These are phyloP conservation scores for Schizosaccharomyces cryophilus DNA, from an alignment of 805 yeast species.

Conservation along the genomic window DNA sequence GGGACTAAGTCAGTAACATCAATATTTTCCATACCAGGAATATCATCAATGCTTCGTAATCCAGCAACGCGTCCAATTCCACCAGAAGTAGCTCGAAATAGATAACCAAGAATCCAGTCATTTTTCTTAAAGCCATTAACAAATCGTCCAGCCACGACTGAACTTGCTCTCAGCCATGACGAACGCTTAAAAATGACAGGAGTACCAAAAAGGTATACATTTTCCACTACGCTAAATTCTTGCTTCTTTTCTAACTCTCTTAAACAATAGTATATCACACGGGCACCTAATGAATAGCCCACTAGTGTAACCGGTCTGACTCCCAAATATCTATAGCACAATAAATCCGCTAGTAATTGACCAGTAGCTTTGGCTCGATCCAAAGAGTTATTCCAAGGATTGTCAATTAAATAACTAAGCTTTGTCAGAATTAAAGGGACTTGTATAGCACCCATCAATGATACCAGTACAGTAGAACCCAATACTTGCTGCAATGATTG, in stretches of 20 bases:
- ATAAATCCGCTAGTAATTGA: conserved; percentile 7
- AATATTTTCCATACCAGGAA: conserved; percentile 1
- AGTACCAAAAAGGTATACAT: conserved; percentile 6
- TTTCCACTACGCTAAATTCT: conserved; percentile 7
- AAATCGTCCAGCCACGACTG: conserved; percentile 8
- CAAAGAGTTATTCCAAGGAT: conserved; percentile 8
- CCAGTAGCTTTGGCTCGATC: conserved; percentile 7
- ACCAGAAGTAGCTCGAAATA: conserved; percentile 6
- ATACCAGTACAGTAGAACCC: conserved; percentile 21
- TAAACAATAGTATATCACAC: conserved; percentile 7
- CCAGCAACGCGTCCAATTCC: conserved; percentile 8
- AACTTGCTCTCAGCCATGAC: conserved; percentile 4
- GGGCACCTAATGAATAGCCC: conserved; percentile 9
- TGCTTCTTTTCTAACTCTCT: conserved; percentile 5
- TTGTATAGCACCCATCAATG: conserved; percentile 7
- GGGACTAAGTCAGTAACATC: conserved; percentile 1
- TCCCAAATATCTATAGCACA: conserved; percentile 4
- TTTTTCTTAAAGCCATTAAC: conserved; percentile 6
- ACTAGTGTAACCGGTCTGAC: conserved; percentile 7
- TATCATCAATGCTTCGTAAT: conserved; percentile 1
- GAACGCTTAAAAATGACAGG: conserved; percentile 4
- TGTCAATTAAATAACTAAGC: conserved; percentile 6
- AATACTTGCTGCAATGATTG: conserved; percentile 86
- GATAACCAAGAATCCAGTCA: conserved; percentile 6
- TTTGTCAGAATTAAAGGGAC: conserved; percentile 13